phyloP scores from a whole-genome alignment of 108 stramenopile species.

The Pseudonitzschia multiseries region DNA sequence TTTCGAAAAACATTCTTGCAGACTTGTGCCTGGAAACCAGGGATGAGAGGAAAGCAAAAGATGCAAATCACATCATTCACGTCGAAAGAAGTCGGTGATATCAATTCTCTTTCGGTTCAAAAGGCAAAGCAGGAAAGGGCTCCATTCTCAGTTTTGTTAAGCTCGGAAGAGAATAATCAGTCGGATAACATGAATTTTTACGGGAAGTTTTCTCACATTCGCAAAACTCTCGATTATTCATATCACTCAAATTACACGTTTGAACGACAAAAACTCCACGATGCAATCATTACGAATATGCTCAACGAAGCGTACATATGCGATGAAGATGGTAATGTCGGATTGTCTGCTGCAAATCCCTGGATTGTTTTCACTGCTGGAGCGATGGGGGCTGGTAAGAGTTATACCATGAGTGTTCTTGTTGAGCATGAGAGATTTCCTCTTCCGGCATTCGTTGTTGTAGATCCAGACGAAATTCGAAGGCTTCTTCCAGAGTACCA shows the following conservation, averaged over 20 bases:
- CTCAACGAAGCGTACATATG: conserved; percentile 53
- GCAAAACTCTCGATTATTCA: conserved; percentile 56
- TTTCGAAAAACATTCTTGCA: conserved; percentile 64
- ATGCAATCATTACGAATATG: conserved; percentile 58
- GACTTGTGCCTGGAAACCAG: conserved; percentile 51
- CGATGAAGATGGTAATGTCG: conserved; percentile 67
- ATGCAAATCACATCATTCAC: conserved; percentile 16
- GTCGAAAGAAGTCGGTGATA: conserved; percentile 11
- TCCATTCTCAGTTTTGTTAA: conserved; percentile 40
- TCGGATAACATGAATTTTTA: conserved; percentile 46
- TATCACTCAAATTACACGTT: conserved; percentile 72
- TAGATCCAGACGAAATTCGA: conserved; percentile 87
- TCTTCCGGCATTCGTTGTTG: conserved; percentile 72
- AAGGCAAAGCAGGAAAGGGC: conserved; percentile 8
- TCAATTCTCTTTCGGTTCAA: conserved; percentile 3
- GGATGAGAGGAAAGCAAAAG: conserved; percentile 36
- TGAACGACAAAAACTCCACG: conserved; percentile 72
- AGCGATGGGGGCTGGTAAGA: conserved; percentile 88
- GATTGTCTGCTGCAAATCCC: conserved; percentile 81
- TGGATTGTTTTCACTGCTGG: conserved; percentile 92
- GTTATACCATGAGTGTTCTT: conserved; percentile 68
- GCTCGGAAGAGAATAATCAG: conserved; percentile 52
- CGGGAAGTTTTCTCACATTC: conserved; percentile 63
- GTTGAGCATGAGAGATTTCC: conserved; percentile 73
- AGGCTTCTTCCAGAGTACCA: conserved; percentile 77